Evolutionary conservation across 1,284 basidiomycete species (phyloP).

Genomic region (Ceratobasidium sp.): DNA sequence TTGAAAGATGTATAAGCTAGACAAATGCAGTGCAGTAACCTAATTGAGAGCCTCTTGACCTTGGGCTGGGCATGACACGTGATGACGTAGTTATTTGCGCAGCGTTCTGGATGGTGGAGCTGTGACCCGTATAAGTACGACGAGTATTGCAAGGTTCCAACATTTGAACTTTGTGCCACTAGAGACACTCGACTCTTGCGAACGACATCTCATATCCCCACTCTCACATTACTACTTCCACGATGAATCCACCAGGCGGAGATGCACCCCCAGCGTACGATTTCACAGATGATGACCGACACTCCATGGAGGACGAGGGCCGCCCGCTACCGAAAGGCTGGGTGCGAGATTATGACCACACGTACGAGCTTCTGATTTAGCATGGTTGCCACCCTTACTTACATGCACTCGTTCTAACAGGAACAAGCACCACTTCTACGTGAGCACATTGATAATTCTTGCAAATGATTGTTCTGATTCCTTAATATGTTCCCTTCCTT

Average conservation of each 20-base stretch:
- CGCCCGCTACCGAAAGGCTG: conserved; percentile 67
- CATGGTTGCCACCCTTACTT: not conserved
- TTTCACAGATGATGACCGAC: conserved; percentile 40
- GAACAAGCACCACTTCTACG: conserved; percentile 61
- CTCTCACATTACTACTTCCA: not conserved
- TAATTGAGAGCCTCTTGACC: conserved; percentile 3
- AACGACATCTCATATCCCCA: not conserved
- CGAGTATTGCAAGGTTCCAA: not conserved
- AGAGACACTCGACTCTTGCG: not conserved
- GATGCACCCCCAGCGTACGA: conserved; percentile 27
- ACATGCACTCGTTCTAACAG: conserved; percentile 43
- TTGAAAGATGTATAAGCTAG: not conserved
- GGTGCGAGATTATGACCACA: conserved; percentile 64
- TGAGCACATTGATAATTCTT: conserved; percentile 47
- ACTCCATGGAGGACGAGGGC: conserved; percentile 44
- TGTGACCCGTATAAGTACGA: not conserved
- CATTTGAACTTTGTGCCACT: not conserved
- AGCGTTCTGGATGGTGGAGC: conserved; percentile 11
- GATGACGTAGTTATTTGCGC: conserved; percentile 19
- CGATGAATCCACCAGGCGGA: conserved; percentile 15
- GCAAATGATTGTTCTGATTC: conserved; percentile 52
- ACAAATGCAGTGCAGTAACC: not conserved
- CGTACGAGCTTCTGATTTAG: conserved; percentile 22
- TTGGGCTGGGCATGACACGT: conserved; percentile 8
- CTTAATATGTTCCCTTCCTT: conserved; percentile 44